Percentiles rank a stretch among this genome's conserved stretches.
These are phyloP conservation scores for Aspergillus baeticus DNA, from an alignment of 495 filamentous ascomycete species.

Conservation along the genomic window DNA sequence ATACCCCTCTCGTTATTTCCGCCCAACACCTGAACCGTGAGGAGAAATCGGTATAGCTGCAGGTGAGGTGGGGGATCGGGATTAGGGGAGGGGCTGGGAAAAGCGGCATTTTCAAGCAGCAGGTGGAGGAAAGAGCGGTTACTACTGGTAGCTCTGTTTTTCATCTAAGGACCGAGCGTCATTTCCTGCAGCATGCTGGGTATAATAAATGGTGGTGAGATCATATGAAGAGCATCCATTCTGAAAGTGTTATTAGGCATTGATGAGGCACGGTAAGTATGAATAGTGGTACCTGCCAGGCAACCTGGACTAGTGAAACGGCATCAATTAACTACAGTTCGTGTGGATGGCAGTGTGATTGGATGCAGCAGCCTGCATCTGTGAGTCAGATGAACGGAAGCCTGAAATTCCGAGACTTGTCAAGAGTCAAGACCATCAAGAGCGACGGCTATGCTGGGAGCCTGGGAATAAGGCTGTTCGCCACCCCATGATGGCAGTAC, in stretches of 20 bases:
- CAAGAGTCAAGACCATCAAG: background rate
- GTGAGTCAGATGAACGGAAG: constrained; percentile 14
- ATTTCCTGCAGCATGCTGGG: too few species aligned
- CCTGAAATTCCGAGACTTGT: background rate
- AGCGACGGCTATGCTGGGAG: background rate
- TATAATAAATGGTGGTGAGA: too few species aligned
- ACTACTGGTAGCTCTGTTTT: background rate
- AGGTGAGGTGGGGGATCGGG: background rate
- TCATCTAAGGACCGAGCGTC: too few species aligned
- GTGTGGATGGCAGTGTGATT: constrained; percentile 5
- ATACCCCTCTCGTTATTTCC: background rate
- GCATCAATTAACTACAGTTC: background rate
- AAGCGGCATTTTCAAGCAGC: constrained; percentile 7
- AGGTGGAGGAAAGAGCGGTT: background rate
- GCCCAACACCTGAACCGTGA: background rate
- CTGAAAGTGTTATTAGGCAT: too few species aligned
- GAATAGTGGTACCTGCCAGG: background rate
- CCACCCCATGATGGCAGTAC: background rate
- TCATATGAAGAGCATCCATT: too few species aligned
- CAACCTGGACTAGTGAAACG: background rate
- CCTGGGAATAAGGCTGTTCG: constrained; percentile 3
- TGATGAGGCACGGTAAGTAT: background rate
- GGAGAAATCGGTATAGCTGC: background rate
- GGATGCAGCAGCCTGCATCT: constrained; percentile 11
- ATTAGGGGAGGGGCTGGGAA: constrained; percentile 1